A percentile compares a stretch with the other conserved stretches of the same genome.
Evolutionary conservation across 495 filamentous ascomycete species (phyloP).

Genomic region (Trichoderma parareesei): DNA sequence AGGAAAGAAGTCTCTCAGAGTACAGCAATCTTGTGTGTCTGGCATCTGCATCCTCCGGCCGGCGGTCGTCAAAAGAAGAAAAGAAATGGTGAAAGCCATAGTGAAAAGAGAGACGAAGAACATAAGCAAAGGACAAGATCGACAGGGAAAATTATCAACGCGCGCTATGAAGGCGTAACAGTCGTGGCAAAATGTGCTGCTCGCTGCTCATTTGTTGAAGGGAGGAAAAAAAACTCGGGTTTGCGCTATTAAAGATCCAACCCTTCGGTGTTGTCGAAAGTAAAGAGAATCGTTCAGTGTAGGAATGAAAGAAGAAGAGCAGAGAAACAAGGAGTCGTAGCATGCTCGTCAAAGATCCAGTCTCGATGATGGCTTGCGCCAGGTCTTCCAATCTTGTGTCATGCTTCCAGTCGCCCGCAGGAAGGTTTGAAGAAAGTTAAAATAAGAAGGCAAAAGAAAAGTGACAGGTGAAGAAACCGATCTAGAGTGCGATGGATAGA

Average conservation of each 20-base stretch:
- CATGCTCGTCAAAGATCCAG: constrained; percentile 6
- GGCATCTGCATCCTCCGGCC: constrained; percentile 4
- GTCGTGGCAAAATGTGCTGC: not conserved
- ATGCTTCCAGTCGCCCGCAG: not conserved
- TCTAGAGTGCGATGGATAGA: not conserved
- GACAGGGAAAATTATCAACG: not conserved
- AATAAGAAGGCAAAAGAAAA: not conserved
- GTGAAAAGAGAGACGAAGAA: not conserved
- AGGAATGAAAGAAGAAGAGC: not conserved
- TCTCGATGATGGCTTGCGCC: constrained; percentile 9
- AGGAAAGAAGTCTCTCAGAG: not conserved
- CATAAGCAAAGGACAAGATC: not conserved
- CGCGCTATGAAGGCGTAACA: not conserved
- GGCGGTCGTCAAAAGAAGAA: not conserved
- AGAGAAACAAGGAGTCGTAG: not conserved
- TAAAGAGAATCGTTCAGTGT: not conserved
- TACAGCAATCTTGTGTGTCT: not conserved
- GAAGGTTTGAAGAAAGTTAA: not conserved
- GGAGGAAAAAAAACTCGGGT: not conserved
- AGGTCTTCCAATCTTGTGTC: constrained; percentile 9
- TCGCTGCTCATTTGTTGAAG: not conserved
- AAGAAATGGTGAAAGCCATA: too few species aligned
- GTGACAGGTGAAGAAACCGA: not conserved
- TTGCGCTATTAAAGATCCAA: not conserved
- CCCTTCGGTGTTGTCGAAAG: not conserved